Conservation (phyloP, 257 asterid species). For the Solanum gandarillasii region DNA sequence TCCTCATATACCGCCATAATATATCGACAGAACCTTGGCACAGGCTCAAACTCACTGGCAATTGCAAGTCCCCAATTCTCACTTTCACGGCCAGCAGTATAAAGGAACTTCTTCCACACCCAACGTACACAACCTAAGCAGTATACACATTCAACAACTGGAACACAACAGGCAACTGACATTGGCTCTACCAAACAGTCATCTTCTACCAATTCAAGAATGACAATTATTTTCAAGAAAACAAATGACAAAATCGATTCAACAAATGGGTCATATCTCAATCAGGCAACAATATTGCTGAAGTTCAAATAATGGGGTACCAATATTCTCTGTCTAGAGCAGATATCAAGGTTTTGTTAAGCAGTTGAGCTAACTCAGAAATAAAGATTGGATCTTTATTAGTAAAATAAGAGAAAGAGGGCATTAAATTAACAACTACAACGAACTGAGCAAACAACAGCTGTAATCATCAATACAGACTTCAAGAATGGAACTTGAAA, state of each 20-base stretch:
- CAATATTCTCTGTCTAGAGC: neutral
- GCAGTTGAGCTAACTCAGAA: neutral
- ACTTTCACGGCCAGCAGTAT: constrained; percentile 88
- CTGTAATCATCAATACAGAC: neutral
- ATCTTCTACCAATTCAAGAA: constrained; percentile 8
- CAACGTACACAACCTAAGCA: constrained; percentile 88
- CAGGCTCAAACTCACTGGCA: constrained; percentile 70
- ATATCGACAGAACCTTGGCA: constrained; percentile 68
- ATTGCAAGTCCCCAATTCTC: constrained; percentile 92
- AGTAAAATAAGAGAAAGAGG: neutral
- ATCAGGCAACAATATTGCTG: neutral
- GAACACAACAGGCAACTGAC: constrained; percentile 90
- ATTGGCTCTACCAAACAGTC: constrained; percentile 42
- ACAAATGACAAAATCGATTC: neutral
- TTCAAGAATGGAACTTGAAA: neutral
- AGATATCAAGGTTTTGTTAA: neutral
- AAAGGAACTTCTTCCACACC: constrained; percentile 90
- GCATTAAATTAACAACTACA: neutral
- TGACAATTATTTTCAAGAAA: neutral
- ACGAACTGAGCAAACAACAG: neutral
- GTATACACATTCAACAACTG: constrained; percentile 90
- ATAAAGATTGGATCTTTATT: neutral
- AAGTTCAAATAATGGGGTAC: neutral
- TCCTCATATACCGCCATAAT: constrained; percentile 73
- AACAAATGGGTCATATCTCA: neutral